Percentiles rank a stretch among this genome's conserved stretches.
Evolutionary conservation across 805 yeast species (phyloP).

Genomic region (Blastobotrys mokoenaii): DNA sequence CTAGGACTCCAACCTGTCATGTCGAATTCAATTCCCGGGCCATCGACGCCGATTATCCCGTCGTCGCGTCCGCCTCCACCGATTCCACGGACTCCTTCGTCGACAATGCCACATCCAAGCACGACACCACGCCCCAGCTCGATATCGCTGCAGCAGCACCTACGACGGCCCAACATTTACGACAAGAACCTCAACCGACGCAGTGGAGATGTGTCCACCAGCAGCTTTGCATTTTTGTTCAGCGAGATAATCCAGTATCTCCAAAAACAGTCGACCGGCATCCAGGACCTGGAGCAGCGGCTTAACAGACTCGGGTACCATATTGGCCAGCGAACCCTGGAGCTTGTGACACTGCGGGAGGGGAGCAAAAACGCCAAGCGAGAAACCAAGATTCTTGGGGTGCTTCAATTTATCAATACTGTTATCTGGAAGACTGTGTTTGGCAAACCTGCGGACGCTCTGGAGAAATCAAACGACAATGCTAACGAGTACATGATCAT

Average conservation of each 20-base stretch:
- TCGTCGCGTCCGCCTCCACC: constrained; percentile 28
- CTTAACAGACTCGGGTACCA: constrained; percentile 70
- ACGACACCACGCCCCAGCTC: constrained; percentile 7
- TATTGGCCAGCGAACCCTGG: constrained; percentile 64
- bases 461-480: constrained; percentile 62
- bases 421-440: constrained; percentile 67
- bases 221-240: constrained; percentile 61
- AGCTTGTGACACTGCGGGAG: constrained; percentile 59
- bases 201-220: constrained; percentile 55
- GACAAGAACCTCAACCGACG: constrained; percentile 63
- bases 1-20: not conserved
- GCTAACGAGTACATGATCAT: constrained; percentile 72
- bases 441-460: constrained; percentile 63
- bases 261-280: constrained; percentile 41
- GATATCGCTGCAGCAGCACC: constrained; percentile 1
- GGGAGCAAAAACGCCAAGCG: constrained; percentile 54
- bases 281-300: constrained; percentile 54
- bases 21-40: constrained; percentile 13
- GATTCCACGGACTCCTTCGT: constrained; percentile 31
- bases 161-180: constrained; percentile 36
- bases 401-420: constrained; percentile 63
- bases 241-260: constrained; percentile 62
- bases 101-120: constrained; percentile 23
- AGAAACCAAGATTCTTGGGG: constrained; percentile 56
- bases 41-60: constrained; percentile 21